phyloP scores from a whole-genome alignment of 176 grass and related monocot genomes.

The Phoenix roebelenii region DNA sequence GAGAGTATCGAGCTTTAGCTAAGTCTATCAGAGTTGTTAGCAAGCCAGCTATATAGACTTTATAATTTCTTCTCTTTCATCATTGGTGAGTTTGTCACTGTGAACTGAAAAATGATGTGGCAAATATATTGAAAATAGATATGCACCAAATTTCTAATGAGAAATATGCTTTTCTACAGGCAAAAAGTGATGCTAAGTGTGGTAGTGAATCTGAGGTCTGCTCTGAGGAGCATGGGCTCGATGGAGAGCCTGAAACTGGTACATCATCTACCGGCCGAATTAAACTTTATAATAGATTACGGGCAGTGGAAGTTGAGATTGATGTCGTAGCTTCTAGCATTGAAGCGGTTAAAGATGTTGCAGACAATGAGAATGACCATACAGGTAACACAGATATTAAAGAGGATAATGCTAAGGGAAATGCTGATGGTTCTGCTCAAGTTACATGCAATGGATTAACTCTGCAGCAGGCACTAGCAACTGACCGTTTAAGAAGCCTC shows the following conservation, averaged over 20 bases:
- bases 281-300: conserved; percentile 54
- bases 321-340: conserved; percentile 69
- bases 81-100: too few species aligned
- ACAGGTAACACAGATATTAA: conserved; percentile 7
- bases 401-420: conserved; percentile 15
- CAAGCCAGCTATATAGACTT: too few species aligned
- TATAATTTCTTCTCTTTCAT: too few species aligned
- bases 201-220: background rate
- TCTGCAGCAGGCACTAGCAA: conserved; percentile 66
- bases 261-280: conserved; percentile 14
- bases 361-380: conserved; percentile 13
- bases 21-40: too few species aligned
- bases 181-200: conserved; percentile 27
- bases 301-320: conserved; percentile 65
- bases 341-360: conserved; percentile 15
- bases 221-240: background rate
- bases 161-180: conserved; percentile 23
- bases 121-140: background rate
- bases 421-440: conserved; percentile 1
- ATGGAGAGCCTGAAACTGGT: conserved; percentile 14
- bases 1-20: too few species aligned
- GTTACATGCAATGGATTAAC: conserved; percentile 21
- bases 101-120: too few species aligned
- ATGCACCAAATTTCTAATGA: background rate
- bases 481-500: conserved; percentile 75